phyloP scores from a whole-genome alignment of 108 stramenopile species.

The Cyclotella baltica region DNA sequence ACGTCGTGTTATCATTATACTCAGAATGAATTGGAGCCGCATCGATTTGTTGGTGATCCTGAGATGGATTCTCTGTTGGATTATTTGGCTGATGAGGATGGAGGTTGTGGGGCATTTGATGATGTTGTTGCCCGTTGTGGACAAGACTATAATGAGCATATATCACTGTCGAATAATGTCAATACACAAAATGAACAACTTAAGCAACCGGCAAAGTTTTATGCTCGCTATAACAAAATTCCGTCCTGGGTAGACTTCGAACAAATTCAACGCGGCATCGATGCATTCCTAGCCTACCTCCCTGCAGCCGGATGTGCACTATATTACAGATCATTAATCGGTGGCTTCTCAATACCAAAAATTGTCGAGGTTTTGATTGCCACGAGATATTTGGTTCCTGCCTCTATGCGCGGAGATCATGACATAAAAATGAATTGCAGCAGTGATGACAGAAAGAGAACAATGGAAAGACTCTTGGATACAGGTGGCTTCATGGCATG shows the following conservation, averaged over 20 bases:
- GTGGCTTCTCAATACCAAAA: conserved; percentile 82
- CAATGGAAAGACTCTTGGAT: conserved; percentile 69
- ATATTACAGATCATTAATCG: conserved; percentile 74
- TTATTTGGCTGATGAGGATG: conserved; percentile 36
- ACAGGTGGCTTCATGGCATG: conserved; percentile 66
- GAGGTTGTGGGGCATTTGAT: conserved; percentile 69
- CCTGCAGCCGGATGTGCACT: conserved; percentile 65
- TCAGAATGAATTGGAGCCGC: conserved; percentile 63
- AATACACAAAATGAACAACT: not conserved
- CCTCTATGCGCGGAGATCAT: conserved; percentile 16
- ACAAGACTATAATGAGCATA: not conserved
- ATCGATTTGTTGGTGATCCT: conserved; percentile 71
- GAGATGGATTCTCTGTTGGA: conserved; percentile 67
- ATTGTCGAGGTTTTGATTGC: conserved; percentile 73
- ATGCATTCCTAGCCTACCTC: conserved; percentile 75
- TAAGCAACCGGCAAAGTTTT: conserved; percentile 23
- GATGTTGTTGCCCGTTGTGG: conserved; percentile 42
- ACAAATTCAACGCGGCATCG: conserved; percentile 77
- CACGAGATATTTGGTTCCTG: conserved; percentile 76
- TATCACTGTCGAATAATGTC: not conserved
- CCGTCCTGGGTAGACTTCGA: conserved; percentile 81
- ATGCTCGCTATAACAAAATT: conserved; percentile 39
- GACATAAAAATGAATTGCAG: not conserved
- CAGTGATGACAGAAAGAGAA: conserved; percentile 38
- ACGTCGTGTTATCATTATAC: conserved; percentile 52